Evolutionary conservation across 371 early-diverging fungal genomes (phyloP).

Genomic region (Nematocida displodere): DNA sequence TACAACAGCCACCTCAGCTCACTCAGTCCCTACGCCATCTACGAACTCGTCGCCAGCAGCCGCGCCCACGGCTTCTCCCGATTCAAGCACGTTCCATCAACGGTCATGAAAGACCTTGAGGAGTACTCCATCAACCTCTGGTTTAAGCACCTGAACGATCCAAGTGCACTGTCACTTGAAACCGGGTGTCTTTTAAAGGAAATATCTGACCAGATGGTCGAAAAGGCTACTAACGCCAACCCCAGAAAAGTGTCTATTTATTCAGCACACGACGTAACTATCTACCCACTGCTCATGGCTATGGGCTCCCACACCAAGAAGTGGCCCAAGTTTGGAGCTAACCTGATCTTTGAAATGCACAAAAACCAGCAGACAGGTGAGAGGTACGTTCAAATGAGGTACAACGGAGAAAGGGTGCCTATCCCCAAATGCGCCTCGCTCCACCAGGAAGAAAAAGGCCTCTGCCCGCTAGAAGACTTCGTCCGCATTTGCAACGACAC

Average conservation of each 20-base stretch:
- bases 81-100: slow-evolving; percentile 12
- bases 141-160: slow-evolving; percentile 46
- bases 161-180: slow-evolving; percentile 28
- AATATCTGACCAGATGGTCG: slow-evolving; percentile 22
- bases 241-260: slow-evolving; percentile 21
- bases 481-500: slow-evolving; percentile 39
- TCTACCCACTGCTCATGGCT: slow-evolving; percentile 46
- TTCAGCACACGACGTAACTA: slow-evolving; percentile 51
- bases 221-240: background rate
- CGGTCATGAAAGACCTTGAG: slow-evolving; percentile 27
- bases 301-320: background rate
- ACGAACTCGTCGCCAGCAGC: slow-evolving; percentile 43
- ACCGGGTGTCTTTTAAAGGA: slow-evolving; percentile 42
- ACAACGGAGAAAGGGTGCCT: slow-evolving; percentile 23
- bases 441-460: no score
- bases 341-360: slow-evolving; percentile 42
- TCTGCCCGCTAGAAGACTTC: slow-evolving; percentile 42
- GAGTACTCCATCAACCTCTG: slow-evolving; percentile 43
- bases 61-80: slow-evolving; percentile 26
- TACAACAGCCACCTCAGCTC: slow-evolving; percentile 4
- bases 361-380: slow-evolving; percentile 16
- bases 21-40: slow-evolving; percentile 45
- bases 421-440: slow-evolving; percentile 15
- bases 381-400: slow-evolving; percentile 43
- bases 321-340: slow-evolving; percentile 52